phyloP scores from a whole-genome alignment of 495 filamentous ascomycete species.

The Thermothielavioides terrestris region DNA sequence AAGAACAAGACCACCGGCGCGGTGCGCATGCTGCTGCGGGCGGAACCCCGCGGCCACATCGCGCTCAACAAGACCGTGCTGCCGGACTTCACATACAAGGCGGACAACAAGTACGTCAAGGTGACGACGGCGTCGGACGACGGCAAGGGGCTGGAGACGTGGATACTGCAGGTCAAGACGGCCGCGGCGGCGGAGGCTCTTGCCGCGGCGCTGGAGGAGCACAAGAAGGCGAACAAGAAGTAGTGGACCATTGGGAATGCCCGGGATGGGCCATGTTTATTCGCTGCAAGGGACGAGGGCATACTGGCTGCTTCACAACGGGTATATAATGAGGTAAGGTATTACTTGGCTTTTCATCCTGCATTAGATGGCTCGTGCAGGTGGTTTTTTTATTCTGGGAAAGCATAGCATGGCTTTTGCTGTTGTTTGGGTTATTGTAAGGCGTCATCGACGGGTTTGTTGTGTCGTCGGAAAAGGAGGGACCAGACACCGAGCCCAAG shows the following conservation, averaged over 20 bases:
- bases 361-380: constrained; percentile 9
- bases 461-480: constrained; percentile 1
- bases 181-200: constrained; percentile 36
- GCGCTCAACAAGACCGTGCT: constrained; percentile 58
- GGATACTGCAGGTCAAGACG: constrained; percentile 57
- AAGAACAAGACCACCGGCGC: constrained; percentile 55
- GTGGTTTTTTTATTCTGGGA: constrained; percentile 1
- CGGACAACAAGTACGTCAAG: constrained; percentile 46
- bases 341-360: constrained; percentile 7
- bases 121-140: constrained; percentile 45
- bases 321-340: constrained; percentile 17
- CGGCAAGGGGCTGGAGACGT: constrained; percentile 47
- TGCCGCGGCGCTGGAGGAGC: constrained; percentile 38
- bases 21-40: constrained; percentile 56
- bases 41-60: constrained; percentile 60
- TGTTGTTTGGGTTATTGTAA: neutral
- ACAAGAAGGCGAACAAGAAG: constrained; percentile 41
- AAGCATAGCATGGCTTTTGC: constrained; percentile 13
- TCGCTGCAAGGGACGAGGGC: neutral
- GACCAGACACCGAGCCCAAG: constrained; percentile 1
- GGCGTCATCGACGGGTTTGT: neutral
- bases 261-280: neutral
- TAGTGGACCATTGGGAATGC: constrained; percentile 1
- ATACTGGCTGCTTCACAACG: neutral
- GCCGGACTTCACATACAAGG: constrained; percentile 49